phyloP scores from a whole-genome alignment of 2,329 filamentous ascomycete genomes.

The Pyrenochaeta sp. region DNA sequence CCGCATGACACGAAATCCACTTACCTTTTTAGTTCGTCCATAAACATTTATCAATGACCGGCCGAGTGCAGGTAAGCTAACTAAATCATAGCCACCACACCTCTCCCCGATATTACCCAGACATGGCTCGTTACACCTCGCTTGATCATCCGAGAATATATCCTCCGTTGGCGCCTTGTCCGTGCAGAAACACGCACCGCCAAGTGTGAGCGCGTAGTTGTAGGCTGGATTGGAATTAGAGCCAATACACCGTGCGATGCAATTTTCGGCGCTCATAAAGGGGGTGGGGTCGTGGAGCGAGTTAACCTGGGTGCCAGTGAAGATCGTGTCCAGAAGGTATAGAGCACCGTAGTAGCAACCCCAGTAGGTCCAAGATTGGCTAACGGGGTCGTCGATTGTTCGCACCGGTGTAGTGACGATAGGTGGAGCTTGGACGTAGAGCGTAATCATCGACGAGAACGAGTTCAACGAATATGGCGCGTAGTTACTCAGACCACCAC shows the following conservation, averaged over 20 bases:
- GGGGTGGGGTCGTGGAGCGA: background rate
- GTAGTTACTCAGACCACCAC: slow-evolving; percentile 8
- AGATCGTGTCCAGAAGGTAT: slow-evolving; percentile 13
- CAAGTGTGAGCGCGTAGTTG: background rate
- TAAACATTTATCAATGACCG: background rate
- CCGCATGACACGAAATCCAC: background rate
- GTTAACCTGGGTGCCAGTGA: background rate
- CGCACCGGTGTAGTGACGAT: background rate
- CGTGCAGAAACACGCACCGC: slow-evolving; percentile 1
- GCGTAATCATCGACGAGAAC: background rate
- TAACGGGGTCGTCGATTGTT: background rate
- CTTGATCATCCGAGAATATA: background rate
- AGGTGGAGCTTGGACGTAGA: background rate
- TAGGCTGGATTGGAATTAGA: background rate
- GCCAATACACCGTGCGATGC: slow-evolving; percentile 3
- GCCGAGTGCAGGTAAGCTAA: background rate
- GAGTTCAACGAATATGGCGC: slow-evolving; percentile 1
- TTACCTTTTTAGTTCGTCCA: background rate
- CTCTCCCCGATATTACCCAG: background rate
- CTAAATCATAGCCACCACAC: background rate
- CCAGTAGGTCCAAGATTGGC: background rate
- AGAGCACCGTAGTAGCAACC: slow-evolving; percentile 13
- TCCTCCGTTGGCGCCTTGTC: background rate
- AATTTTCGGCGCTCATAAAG: background rate
- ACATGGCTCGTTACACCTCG: background rate